phyloP scores from a whole-genome alignment of 1,284 basidiomycete species.

The Ganoderma lucidum region DNA sequence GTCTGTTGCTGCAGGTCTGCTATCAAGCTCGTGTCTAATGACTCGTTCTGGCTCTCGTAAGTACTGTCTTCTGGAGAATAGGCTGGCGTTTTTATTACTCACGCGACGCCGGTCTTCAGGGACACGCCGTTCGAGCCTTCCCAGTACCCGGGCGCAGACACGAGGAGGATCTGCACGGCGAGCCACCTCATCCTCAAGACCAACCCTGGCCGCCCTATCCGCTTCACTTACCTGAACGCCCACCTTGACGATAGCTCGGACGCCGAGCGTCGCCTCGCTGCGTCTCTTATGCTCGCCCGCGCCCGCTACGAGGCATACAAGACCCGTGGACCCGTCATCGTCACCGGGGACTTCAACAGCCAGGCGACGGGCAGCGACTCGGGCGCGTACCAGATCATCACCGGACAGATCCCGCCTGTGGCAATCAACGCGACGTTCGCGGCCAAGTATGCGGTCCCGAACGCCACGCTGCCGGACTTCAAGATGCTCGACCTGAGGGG shows the following conservation, averaged over 20 bases:
- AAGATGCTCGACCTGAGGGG: slow-evolving; percentile 55
- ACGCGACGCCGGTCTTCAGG: slow-evolving; percentile 32
- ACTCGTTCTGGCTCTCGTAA: slow-evolving; percentile 66
- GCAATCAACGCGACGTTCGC: slow-evolving; percentile 54
- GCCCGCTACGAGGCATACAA: slow-evolving; percentile 56
- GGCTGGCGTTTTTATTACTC: not conserved
- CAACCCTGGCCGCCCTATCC: slow-evolving; percentile 26
- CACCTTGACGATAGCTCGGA: slow-evolving; percentile 66
- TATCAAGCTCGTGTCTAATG: slow-evolving; percentile 51
- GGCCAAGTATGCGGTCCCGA: slow-evolving; percentile 48
- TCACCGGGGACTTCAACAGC: slow-evolving; percentile 62
- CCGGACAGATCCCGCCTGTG: slow-evolving; percentile 49
- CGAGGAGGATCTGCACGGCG: slow-evolving; percentile 59
- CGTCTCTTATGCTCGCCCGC: slow-evolving; percentile 58
- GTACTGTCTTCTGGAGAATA: slow-evolving; percentile 25
- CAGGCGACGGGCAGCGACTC: slow-evolving; percentile 51
- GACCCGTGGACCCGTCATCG: slow-evolving; percentile 50
- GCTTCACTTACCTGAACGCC: slow-evolving; percentile 57
- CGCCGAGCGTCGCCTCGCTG: slow-evolving; percentile 56
- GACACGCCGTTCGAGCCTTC: slow-evolving; percentile 59
- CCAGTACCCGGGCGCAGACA: slow-evolving; percentile 60
- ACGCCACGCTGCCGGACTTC: slow-evolving; percentile 46
- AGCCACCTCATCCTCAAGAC: slow-evolving; percentile 47
- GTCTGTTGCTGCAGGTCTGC: slow-evolving; percentile 40
- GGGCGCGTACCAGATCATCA: slow-evolving; percentile 60